phyloP scores from a whole-genome alignment of 2,329 filamentous ascomycete species.

The Coleophoma eucalyptorum region DNA sequence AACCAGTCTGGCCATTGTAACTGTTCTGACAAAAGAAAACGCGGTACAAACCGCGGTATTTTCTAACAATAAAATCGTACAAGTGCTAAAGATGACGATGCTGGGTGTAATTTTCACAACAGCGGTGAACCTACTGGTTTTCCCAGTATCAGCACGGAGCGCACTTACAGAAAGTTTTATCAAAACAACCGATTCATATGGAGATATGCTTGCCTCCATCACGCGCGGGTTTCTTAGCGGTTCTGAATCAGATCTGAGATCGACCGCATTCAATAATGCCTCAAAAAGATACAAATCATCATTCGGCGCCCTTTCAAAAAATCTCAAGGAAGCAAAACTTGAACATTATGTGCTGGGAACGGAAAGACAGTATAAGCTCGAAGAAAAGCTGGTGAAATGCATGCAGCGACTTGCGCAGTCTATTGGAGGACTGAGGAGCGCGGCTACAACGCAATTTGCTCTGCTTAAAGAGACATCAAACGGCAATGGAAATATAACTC shows the following conservation, averaged over 20 bases:
- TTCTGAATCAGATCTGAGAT: constrained; percentile 71
- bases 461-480: constrained; percentile 62
- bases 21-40: constrained; percentile 86
- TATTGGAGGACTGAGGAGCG: constrained; percentile 85
- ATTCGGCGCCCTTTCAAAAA: constrained; percentile 68
- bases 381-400: constrained; percentile 77
- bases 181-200: constrained; percentile 69
- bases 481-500: constrained; percentile 11
- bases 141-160: constrained; percentile 72
- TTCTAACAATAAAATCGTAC: constrained; percentile 74
- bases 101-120: constrained; percentile 71
- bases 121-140: constrained; percentile 72
- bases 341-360: constrained; percentile 82
- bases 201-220: constrained; percentile 78
- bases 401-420: constrained; percentile 84
- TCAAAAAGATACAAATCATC: constrained; percentile 61
- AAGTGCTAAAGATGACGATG: constrained; percentile 80
- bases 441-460: constrained; percentile 83
- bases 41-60: constrained; percentile 80
- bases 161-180: constrained; percentile 72
- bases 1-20: constrained; percentile 84
- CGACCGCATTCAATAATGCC: constrained; percentile 59
- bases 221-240: constrained; percentile 81
- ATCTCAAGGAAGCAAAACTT: constrained; percentile 79
- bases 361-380: constrained; percentile 74